These are phyloP conservation scores for Amoebophrya sp. DNA, from an alignment of 169 alveolate genomes.

Conservation along the genomic window DNA sequence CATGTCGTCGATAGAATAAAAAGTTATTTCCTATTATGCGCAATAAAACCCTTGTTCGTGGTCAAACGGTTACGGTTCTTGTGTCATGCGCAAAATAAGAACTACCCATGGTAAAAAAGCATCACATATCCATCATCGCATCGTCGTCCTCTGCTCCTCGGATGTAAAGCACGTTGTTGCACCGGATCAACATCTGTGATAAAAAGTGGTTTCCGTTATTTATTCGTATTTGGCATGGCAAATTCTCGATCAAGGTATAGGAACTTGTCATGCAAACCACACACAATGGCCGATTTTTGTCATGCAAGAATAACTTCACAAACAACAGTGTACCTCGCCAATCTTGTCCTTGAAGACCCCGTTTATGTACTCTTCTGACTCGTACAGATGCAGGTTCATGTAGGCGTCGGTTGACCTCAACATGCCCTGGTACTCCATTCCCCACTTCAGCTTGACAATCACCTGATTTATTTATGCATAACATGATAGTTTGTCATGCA, in stretches of 20 bases:
- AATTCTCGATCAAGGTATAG: too few relatives aligned
- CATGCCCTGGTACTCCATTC: slow-evolving; percentile 21
- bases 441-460: slow-evolving; percentile 15
- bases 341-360: neutral
- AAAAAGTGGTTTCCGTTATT: too few relatives aligned
- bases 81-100: too few relatives aligned
- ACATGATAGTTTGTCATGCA: too few relatives aligned
- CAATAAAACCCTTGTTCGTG: too few relatives aligned
- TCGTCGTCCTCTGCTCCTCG: slow-evolving; percentile 2
- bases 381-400: neutral
- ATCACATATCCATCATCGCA: neutral
- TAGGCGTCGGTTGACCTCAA: neutral
- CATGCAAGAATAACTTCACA: neutral
- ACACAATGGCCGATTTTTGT: too few relatives aligned
- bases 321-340: neutral
- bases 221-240: too few relatives aligned
- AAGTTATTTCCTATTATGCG: too few relatives aligned
- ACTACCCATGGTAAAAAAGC: too few relatives aligned
- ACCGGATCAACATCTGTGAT: neutral
- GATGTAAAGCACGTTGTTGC: slow-evolving; percentile 6
- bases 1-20: too few relatives aligned
- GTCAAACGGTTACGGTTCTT: too few relatives aligned
- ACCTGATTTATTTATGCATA: neutral
- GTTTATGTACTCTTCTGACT: neutral
- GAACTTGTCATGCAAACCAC: too few relatives aligned